A percentile compares a stretch with the other conserved stretches of the same genome.
These are phyloP conservation scores for Metschnikowia proteae DNA, from an alignment of 805 yeast genomes.

Conservation along the genomic window DNA sequence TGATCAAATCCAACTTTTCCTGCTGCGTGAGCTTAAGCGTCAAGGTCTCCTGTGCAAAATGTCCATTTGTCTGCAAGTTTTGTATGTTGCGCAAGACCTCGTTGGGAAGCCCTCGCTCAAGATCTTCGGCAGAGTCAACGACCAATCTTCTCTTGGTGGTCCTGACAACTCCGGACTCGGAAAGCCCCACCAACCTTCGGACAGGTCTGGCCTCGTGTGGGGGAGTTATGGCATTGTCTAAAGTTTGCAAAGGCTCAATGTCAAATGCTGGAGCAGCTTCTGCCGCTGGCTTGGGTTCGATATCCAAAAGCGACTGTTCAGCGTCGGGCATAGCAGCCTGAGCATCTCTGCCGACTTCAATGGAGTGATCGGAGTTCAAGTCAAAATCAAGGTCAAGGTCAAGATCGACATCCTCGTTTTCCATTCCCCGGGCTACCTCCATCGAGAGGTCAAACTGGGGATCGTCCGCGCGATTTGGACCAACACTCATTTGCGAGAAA, in stretches of 20 bases:
- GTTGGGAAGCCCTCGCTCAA: conserved; percentile 41
- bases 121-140: conserved; percentile 43
- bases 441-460: conserved; percentile 51
- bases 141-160: conserved; percentile 45
- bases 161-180: conserved; percentile 42
- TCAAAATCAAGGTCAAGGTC: conserved; percentile 45
- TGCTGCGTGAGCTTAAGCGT: conserved; percentile 26
- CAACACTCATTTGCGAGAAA: conserved; percentile 14
- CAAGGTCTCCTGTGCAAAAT: conserved; percentile 18
- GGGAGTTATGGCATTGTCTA: conserved; percentile 20
- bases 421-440: conserved; percentile 59
- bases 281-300: conserved; percentile 5
- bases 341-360: conserved; percentile 53
- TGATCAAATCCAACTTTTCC: conserved; percentile 33
- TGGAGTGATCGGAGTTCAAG: conserved; percentile 49
- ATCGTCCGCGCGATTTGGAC: conserved; percentile 18
- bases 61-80: conserved; percentile 19
- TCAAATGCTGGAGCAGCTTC: background rate
- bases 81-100: conserved; percentile 33
- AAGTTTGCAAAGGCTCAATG: conserved; percentile 38
- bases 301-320: conserved; percentile 18
- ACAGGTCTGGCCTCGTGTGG: conserved; percentile 19
- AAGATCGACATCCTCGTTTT: conserved; percentile 21
- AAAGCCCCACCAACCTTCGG: conserved; percentile 29
- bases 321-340: conserved; percentile 15